phyloP scores from a whole-genome alignment of 495 filamentous ascomycete genomes.

The Astrothelium macrocarpum region DNA sequence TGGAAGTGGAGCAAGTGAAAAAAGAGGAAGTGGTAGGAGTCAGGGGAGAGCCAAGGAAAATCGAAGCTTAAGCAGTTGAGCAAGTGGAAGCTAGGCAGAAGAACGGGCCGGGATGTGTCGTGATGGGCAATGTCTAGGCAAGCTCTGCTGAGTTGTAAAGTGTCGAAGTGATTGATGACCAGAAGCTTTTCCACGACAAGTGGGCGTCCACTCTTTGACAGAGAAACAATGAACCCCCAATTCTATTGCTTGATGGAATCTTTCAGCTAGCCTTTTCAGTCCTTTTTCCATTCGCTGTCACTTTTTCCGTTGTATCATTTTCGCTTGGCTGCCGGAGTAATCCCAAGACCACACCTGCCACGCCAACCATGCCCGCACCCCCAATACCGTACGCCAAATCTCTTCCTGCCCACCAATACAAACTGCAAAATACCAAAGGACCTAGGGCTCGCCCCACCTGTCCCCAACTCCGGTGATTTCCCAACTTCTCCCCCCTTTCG shows the following conservation, averaged over 20 bases:
- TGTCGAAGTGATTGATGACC: too few relatives aligned
- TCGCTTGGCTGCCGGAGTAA: constrained; percentile 41
- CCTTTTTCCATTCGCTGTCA: constrained; percentile 5
- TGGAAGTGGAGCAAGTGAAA: background rate
- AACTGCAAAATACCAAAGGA: constrained; percentile 81
- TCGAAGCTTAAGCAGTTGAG: background rate
- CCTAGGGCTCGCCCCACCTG: constrained; percentile 82
- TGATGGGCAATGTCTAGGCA: too few relatives aligned
- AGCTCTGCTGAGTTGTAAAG: too few relatives aligned
- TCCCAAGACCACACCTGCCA: constrained; percentile 60
- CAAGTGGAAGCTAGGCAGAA: too few relatives aligned
- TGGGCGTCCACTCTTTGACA: background rate
- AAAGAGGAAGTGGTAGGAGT: background rate
- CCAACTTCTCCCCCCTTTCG: constrained; percentile 78
- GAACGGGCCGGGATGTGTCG: too few relatives aligned
- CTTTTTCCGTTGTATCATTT: background rate
- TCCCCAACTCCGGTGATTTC: constrained; percentile 73
- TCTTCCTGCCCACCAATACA: constrained; percentile 98
- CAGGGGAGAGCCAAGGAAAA: background rate
- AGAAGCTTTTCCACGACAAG: too few relatives aligned
- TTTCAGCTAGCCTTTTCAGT: background rate
- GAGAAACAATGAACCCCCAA: background rate
- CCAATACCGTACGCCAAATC: constrained; percentile 76
- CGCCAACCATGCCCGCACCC: constrained; percentile 64
- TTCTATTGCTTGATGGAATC: background rate